Conservation (phyloP, 2,329 filamentous ascomycete genomes). For the Aspergillus alliaceus region DNA sequence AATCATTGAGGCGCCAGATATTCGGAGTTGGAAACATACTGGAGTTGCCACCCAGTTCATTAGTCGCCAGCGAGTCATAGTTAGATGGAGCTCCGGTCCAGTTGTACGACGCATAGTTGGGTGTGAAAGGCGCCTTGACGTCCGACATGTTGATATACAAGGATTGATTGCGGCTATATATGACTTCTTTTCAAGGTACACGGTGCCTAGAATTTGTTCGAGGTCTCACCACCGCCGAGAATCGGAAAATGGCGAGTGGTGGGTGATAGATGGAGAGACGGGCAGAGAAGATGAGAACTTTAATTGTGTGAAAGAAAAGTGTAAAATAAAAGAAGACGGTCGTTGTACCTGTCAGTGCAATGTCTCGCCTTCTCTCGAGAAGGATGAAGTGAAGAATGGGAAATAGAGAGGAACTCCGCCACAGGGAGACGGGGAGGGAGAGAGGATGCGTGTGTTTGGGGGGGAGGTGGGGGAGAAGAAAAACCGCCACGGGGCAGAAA, state of each 20-base stretch:
- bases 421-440: no score
- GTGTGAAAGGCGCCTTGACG: constrained; percentile 32
- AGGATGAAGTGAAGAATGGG: background rate
- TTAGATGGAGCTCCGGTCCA: constrained; percentile 49
- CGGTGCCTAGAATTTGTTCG: background rate
- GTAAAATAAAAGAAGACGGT: no score
- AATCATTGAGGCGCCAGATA: background rate
- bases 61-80: constrained; percentile 50
- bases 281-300: background rate
- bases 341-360: background rate
- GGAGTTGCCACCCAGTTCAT: constrained; percentile 71
- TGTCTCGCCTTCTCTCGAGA: background rate
- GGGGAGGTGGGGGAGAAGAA: no score
- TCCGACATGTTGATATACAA: constrained; percentile 25
- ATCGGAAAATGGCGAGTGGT: constrained; percentile 3
- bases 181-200: background rate
- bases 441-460: constrained; percentile 19
- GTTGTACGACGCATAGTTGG: constrained; percentile 51
- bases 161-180: background rate
- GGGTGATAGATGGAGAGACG: background rate
- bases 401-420: constrained; percentile 18
- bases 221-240: constrained; percentile 2
- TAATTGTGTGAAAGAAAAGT: background rate
- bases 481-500: constrained; percentile 16
- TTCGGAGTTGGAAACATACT: constrained; percentile 55